These are phyloP conservation scores for Amphicarpaea edgeworthii DNA, from an alignment of 306 rosid species.

Conservation along the genomic window DNA sequence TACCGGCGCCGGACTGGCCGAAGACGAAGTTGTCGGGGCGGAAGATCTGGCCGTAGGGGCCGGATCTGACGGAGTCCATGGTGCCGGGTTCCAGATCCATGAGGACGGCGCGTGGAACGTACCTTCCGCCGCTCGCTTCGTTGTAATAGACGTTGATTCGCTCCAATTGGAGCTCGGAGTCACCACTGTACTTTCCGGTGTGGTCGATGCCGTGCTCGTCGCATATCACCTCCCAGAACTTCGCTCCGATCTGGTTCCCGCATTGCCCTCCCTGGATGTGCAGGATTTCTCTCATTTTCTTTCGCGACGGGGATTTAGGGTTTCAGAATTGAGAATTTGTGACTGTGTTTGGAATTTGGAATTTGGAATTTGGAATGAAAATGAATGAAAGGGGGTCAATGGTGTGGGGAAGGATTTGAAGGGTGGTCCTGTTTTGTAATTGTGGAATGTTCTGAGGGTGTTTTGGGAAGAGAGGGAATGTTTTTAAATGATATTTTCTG, in stretches of 20 bases:
- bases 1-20: slow-evolving; percentile 62
- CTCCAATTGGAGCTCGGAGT: slow-evolving; percentile 55
- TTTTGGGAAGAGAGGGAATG: slow-evolving; percentile 5
- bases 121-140: slow-evolving; percentile 58
- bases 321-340: too few species aligned
- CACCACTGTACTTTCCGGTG: slow-evolving; percentile 55
- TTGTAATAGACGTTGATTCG: slow-evolving; percentile 61
- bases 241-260: slow-evolving; percentile 63
- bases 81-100: slow-evolving; percentile 67
- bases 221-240: slow-evolving; percentile 63
- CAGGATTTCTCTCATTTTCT: slow-evolving; percentile 62
- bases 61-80: slow-evolving; percentile 62
- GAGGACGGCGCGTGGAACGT: slow-evolving; percentile 60
- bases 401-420: slow-evolving; percentile 35
- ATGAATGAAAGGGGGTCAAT: background rate
- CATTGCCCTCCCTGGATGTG: slow-evolving; percentile 63
- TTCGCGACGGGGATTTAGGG: slow-evolving; percentile 18
- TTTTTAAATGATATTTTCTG: background rate
- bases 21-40: slow-evolving; percentile 60
- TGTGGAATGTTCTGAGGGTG: background rate
- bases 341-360: too few species aligned
- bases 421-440: slow-evolving; percentile 14
- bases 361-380: background rate
- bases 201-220: slow-evolving; percentile 62
- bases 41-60: slow-evolving; percentile 58